These are phyloP conservation scores for Colletotrichum agaves DNA, from an alignment of 2,329 filamentous ascomycete species.

Conservation along the genomic window DNA sequence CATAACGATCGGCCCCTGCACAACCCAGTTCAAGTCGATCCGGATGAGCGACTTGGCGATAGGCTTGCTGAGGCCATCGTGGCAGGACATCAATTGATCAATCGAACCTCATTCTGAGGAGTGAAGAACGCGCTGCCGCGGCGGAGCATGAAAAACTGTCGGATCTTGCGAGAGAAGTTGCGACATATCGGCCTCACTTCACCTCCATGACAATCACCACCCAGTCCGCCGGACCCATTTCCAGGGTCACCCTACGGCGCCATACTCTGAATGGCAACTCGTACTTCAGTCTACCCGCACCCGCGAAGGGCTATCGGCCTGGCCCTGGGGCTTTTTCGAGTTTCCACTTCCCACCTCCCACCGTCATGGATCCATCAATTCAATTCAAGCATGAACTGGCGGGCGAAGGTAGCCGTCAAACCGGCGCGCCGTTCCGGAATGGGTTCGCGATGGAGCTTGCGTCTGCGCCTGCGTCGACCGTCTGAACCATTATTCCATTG, in stretches of 20 bases:
- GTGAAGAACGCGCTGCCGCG: not conserved
- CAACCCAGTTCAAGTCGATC: conserved; percentile 1
- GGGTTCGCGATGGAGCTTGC: conserved; percentile 19
- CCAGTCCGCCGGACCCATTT: conserved; percentile 4
- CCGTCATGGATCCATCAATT: conserved; percentile 6
- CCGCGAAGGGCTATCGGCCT: conserved; percentile 9
- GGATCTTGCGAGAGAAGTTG: not conserved
- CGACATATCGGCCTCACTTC: conserved; percentile 1
- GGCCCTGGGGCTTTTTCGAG: conserved; percentile 10
- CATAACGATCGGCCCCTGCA: not conserved
- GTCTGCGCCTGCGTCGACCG: not conserved
- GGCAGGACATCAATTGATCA: not conserved
- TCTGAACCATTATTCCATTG: not conserved
- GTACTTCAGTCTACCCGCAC: conserved; percentile 17
- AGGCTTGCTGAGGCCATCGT: conserved; percentile 14
- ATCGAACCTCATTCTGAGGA: not conserved
- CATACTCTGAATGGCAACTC: conserved; percentile 4
- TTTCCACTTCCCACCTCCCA: conserved; percentile 1
- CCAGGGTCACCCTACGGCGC: conserved; percentile 2
- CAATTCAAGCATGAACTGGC: conserved; percentile 2
- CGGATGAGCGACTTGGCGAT: not conserved
- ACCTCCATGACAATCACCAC: too few relatives aligned
- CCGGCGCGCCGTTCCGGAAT: conserved; percentile 17
- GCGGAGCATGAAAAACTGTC: conserved; percentile 20
- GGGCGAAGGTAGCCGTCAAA: conserved; percentile 26